Base-by-base conservation (phyloP, 2,329 filamentous ascomycete species). In the Truncatella angustata region DNA sequence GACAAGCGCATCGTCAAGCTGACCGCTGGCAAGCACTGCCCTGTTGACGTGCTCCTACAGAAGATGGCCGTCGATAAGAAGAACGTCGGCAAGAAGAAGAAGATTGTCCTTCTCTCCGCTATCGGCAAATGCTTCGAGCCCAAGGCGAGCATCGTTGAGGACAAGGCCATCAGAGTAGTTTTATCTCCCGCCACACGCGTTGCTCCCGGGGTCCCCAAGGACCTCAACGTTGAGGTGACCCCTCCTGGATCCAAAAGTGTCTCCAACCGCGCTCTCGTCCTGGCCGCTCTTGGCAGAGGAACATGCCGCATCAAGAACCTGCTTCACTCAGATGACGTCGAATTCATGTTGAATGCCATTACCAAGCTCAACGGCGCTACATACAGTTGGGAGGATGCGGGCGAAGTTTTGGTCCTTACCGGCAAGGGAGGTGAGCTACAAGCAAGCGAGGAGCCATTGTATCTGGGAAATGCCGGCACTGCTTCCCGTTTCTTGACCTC, bases 1-100 rank as follows among this genome's bases (percentile, higher is more conserved):
- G 92, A 99, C 71, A 89, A 91, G 67, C 84, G 86, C 26, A 86
- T 99, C 39, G 81, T 87, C 39, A 90, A 87, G 63, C 75, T 94
- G 56, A 92, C 91, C 4, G 92, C 91, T 2, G 90, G 88, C 49
- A 97, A 96, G 72, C 79, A 84, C 58, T 99, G 94, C 67, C 87
- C 89, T 0, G 90, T 97, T 2, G 90, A 97, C 60, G 81, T 88
- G 32, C 73, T 99, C 48, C 79, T 99, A 52, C 81, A 87, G 59
- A 96, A 96, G 68, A 99, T 99, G 94, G 91, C 88, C 0, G 88
- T 99, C 7, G 94, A 99, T 73, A 99, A 99, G 81, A 99, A 99
- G 78, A 99, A 99, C 59, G 89, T 96, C 40, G 94, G 94, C 2
- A 83, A 83, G 54, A 91, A 93, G 71, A 99, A 99, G 79, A 97